These are phyloP conservation scores for Candida andamanensis DNA, from an alignment of 805 yeast genomes.

Conservation along the genomic window DNA sequence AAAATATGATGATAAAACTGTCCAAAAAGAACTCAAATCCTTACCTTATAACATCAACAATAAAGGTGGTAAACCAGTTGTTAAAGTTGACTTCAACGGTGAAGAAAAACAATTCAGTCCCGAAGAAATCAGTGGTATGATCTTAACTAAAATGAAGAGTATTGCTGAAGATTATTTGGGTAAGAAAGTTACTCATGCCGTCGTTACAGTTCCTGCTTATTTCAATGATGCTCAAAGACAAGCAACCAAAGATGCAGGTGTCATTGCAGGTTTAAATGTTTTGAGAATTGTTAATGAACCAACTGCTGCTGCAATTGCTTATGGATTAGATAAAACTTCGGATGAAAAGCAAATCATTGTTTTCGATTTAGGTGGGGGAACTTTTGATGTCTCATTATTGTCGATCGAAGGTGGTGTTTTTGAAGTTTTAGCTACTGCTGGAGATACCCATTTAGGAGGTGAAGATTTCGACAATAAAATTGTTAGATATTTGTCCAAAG, in stretches of 20 bases:
- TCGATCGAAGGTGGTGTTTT: conserved; percentile 45
- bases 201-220: conserved; percentile 94
- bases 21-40: conserved; percentile 53
- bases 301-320: conserved; percentile 73
- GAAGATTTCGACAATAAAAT: conserved; percentile 44
- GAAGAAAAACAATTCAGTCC: conserved; percentile 87
- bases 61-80: conserved; percentile 72
- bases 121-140: conserved; percentile 94
- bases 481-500: conserved; percentile 38
- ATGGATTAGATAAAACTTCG: conserved; percentile 56
- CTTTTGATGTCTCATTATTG: conserved; percentile 78
- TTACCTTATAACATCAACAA: conserved; percentile 79
- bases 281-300: conserved; percentile 95
- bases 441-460: conserved; percentile 50
- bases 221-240: conserved; percentile 98
- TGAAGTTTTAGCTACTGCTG: conserved; percentile 45
- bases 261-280: conserved; percentile 92
- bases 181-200: conserved; percentile 66
- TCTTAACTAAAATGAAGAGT: conserved; percentile 81
- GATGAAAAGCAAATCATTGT: conserved; percentile 43
- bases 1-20: conserved; percentile 74
- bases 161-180: conserved; percentile 84
- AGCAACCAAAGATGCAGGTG: conserved; percentile 97
- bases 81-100: conserved; percentile 76
- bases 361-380: conserved; percentile 49